Conservation (phyloP, 768 basidiomycete species). For the Coprinellus aureogranulatus region DNA sequence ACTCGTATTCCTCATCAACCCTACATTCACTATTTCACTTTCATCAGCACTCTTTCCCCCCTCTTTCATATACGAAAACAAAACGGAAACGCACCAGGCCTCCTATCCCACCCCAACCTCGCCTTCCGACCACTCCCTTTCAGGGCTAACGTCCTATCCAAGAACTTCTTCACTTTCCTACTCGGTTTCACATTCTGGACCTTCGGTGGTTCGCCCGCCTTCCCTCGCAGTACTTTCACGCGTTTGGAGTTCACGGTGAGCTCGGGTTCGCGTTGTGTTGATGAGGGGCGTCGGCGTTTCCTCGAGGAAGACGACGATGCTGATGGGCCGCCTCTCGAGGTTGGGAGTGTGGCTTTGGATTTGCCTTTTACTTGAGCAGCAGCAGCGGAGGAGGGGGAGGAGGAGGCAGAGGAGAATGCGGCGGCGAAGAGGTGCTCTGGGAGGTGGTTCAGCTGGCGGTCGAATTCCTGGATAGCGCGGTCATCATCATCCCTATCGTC, state of each 20-base stretch:
- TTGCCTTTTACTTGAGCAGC: slow-evolving; percentile 11
- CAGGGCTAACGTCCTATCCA: slow-evolving; percentile 49
- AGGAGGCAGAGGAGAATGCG: slow-evolving; percentile 35
- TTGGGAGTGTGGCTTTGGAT: not conserved
- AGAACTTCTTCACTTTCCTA: slow-evolving; percentile 47
- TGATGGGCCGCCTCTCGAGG: too few species aligned
- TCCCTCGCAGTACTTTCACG: slow-evolving; percentile 43
- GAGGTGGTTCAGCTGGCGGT: slow-evolving; percentile 41
- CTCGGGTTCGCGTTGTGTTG: slow-evolving; percentile 26
- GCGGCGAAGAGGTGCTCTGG: slow-evolving; percentile 64
- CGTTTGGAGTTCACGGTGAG: slow-evolving; percentile 43
- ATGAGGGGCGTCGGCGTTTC: slow-evolving; percentile 22
- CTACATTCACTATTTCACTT: too few species aligned
- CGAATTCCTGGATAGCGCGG: not conserved
- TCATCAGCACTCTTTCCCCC: too few species aligned
- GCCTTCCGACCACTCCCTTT: slow-evolving; percentile 34
- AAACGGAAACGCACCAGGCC: slow-evolving; percentile 43
- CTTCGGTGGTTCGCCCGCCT: slow-evolving; percentile 22
- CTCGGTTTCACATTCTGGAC: slow-evolving; percentile 36
- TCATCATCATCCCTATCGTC: not conserved
- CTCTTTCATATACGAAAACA: not conserved
- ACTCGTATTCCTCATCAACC: too few species aligned
- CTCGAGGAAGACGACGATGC: not conserved
- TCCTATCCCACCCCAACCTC: slow-evolving; percentile 56
- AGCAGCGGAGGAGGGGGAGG: slow-evolving; percentile 23